These are phyloP conservation scores for Paraurostyla sp. DNA, from an alignment of 73 alveolate species.

Conservation along the genomic window DNA sequence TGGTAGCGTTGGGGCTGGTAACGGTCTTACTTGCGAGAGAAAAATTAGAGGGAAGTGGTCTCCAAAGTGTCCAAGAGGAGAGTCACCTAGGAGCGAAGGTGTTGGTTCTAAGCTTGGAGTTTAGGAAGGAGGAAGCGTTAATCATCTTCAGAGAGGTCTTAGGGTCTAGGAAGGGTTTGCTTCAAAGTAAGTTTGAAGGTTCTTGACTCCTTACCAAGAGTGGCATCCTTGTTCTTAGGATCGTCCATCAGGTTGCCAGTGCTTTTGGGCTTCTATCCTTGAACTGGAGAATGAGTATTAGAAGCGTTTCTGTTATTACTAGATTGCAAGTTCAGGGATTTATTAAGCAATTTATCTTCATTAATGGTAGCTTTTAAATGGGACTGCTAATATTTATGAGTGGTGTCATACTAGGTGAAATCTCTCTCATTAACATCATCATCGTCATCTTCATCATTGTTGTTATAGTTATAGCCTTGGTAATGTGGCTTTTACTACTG, in stretches of 20 bases:
- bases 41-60: neutral
- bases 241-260: conserved; percentile 36
- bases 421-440: conserved; percentile 34
- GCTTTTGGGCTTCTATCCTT: conserved; percentile 1
- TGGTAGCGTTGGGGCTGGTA: neutral
- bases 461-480: too few species aligned
- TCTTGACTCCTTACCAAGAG: neutral
- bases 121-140: conserved; percentile 24
- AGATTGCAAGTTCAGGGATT: too few species aligned
- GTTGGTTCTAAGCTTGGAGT: neutral
- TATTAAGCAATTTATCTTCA: too few species aligned
- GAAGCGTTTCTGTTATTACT: neutral
- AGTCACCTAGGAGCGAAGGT: neutral
- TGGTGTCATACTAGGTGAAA: neutral
- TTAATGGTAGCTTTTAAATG: too few species aligned
- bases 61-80: conserved; percentile 16
- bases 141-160: conserved; percentile 17
- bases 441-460: neutral
- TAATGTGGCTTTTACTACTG: too few species aligned
- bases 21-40: neutral
- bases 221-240: too few species aligned
- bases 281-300: conserved; percentile 4
- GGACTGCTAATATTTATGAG: too few species aligned
- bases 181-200: conserved; percentile 39
- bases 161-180: conserved; percentile 25